Base-by-base conservation (phyloP, 164 flowering plant genomes). In the Brasenia schreberi region DNA sequence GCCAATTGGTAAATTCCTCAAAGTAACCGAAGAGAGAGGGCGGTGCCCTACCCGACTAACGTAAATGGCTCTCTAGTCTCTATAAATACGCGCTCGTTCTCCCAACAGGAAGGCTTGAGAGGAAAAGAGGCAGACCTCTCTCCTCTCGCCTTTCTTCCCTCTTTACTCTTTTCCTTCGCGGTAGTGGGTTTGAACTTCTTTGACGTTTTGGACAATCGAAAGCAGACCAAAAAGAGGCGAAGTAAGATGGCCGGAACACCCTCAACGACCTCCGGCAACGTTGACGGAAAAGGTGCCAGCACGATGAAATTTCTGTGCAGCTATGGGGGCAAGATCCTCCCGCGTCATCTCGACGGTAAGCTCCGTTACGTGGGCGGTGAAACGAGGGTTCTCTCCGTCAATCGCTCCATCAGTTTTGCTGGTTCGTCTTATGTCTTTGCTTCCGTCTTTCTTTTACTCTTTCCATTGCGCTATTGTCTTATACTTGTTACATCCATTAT, bases 311-410 rank as follows among this genome's bases (percentile, higher is more conserved):
- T 89, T 68, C 87, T 90, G 67, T 89, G 89, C 70, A 93, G 97
- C 72, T 93, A 93, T 67, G 96, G 92, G 75, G 98, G 98, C 72
- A 86, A 77, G 73, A 93, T 93, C 66, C 81, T 87, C 43, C 98
- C 98, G 33, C 96, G 98, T 72, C 67, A 79, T 59, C 79, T 94
- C 59, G 98, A 93, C 76, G 92, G 94, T 62, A 87, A 81, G 70
- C 98, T 93, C 75, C 96, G 98, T 65, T 93, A 93, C 72, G 75
- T 73, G 42, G 98, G 98, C 33, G 98, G 98, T 17, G 80, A 85
- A 17, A 93, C 92, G 43, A 85, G 98, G 19, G 87, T 93, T 59
- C 85, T 93, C 53, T 74, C 97, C 72, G 87, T 93, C 42, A 71
- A 81, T 42, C 90, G 94, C 53, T 84, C 90, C 76, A 69, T 85